phyloP scores from a whole-genome alignment of 441 rosid species.

The Aleurites moluccanus region DNA sequence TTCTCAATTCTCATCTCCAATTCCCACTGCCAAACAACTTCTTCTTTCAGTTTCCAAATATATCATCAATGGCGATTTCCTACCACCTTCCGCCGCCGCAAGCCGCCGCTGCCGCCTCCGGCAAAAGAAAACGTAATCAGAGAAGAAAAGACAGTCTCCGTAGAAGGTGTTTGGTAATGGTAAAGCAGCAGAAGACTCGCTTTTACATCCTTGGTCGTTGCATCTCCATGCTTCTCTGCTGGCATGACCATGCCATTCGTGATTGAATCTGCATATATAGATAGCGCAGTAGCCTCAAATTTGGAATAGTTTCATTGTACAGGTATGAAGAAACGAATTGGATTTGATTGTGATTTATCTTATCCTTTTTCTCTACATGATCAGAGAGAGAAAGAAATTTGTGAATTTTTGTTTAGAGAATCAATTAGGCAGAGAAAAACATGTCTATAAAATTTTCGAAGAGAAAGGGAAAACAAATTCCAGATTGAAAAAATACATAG shows the following conservation, averaged over 20 bases:
- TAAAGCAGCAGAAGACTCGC: conserved; percentile 64
- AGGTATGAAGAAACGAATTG: not conserved
- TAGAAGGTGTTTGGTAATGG: conserved; percentile 44
- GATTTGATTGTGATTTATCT: not conserved
- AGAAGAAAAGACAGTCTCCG: conserved; percentile 33
- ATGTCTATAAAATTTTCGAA: not conserved
- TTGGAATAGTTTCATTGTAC: not conserved
- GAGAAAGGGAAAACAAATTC: not conserved
- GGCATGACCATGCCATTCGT: conserved; percentile 51
- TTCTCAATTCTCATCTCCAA: not conserved
- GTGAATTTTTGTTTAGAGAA: not conserved
- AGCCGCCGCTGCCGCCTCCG: not conserved
- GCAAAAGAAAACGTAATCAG: conserved; percentile 12
- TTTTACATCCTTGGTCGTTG: conserved; percentile 66
- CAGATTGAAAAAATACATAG: not conserved
- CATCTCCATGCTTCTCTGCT: conserved; percentile 66
- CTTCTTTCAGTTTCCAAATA: too few relatives aligned
- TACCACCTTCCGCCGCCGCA: not conserved
- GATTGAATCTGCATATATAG: conserved; percentile 32
- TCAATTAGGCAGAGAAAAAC: not conserved
- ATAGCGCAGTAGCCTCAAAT: not conserved
- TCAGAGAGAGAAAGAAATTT: too few relatives aligned
- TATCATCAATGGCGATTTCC: not conserved
- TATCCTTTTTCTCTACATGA: not conserved
- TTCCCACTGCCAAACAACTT: not conserved